Percentiles rank a stretch among this genome's conserved stretches.
Evolutionary conservation across 1,284 basidiomycete species (phyloP).

Genomic region (Mycosarcoma mackinlayi): DNA sequence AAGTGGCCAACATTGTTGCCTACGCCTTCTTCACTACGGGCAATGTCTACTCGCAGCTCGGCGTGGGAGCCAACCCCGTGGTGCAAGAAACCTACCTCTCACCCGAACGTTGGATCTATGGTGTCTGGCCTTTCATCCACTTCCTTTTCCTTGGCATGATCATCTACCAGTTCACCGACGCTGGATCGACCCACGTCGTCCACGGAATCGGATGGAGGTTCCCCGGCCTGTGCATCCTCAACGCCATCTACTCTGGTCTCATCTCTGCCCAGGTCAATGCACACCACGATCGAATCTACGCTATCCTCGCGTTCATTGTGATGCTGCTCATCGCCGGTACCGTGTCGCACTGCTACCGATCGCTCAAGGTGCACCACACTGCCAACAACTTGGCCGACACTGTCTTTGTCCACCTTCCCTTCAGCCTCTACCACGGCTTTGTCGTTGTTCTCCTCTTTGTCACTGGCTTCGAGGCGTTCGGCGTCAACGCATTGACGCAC

Average conservation of each 20-base stretch:
- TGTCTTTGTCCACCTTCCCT: slow-evolving; percentile 70
- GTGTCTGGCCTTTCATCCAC: slow-evolving; percentile 83
- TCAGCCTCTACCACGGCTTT: slow-evolving; percentile 83
- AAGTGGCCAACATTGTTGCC: slow-evolving; percentile 81
- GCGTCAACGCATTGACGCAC: slow-evolving; percentile 77
- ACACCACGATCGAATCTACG: slow-evolving; percentile 73
- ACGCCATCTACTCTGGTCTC: slow-evolving; percentile 84
- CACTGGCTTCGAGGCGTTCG: slow-evolving; percentile 90
- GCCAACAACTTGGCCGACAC: slow-evolving; percentile 73
- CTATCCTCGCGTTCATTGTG: slow-evolving; percentile 84
- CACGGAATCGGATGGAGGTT: slow-evolving; percentile 90
- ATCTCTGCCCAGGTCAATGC: slow-evolving; percentile 42
- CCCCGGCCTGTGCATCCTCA: slow-evolving; percentile 83
- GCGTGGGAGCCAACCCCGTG: slow-evolving; percentile 27
- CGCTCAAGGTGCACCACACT: slow-evolving; percentile 84
- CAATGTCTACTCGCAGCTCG: slow-evolving; percentile 84
- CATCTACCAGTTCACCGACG: slow-evolving; percentile 69
- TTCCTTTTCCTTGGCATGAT: slow-evolving; percentile 79
- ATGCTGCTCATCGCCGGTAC: slow-evolving; percentile 83
- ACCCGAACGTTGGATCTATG: slow-evolving; percentile 86
- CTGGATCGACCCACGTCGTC: slow-evolving; percentile 82
- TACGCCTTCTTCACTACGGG: slow-evolving; percentile 86
- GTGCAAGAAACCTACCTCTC: slow-evolving; percentile 83
- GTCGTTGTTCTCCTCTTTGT: slow-evolving; percentile 89
- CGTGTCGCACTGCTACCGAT: slow-evolving; percentile 90